phyloP scores from a whole-genome alignment of 495 filamentous ascomycete genomes.

The Parathielavia appendiculata region DNA sequence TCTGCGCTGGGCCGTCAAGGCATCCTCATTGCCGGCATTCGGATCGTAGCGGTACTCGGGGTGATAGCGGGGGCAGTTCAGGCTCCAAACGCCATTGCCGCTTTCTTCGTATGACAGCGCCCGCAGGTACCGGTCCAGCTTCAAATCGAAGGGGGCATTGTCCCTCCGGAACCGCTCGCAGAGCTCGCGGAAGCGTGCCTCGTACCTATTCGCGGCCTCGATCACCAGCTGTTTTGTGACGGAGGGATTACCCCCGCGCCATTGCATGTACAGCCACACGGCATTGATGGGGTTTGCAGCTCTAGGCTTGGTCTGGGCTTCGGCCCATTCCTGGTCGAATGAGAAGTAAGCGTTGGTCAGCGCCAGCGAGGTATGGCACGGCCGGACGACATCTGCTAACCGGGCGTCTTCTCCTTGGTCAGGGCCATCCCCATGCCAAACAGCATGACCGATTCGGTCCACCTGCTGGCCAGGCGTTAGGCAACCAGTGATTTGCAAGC shows the following conservation, averaged over 20 bases:
- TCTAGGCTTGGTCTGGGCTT: background rate
- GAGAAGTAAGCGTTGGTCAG: conserved; percentile 2
- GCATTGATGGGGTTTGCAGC: background rate
- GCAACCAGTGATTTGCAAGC: background rate
- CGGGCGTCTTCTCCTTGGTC: background rate
- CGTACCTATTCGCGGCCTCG: background rate
- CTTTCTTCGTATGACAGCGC: background rate
- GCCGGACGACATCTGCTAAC: background rate
- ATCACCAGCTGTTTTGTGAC: background rate
- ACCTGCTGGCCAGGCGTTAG: background rate
- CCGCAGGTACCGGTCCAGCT: conserved; percentile 1
- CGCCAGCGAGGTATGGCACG: background rate
- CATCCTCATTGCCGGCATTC: background rate
- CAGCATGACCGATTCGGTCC: background rate
- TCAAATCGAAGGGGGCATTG: background rate
- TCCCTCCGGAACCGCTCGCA: background rate
- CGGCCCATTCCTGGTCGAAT: background rate
- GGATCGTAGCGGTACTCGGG: background rate
- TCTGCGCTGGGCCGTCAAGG: background rate
- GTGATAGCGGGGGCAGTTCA: background rate
- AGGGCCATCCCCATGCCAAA: background rate
- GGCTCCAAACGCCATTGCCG: background rate
- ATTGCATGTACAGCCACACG: conserved; percentile 5
- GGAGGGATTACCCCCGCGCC: background rate
- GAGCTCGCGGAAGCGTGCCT: background rate